Base-by-base conservation (phyloP, 2,329 filamentous ascomycete species). In the Pseudogymnoascus sp. region DNA sequence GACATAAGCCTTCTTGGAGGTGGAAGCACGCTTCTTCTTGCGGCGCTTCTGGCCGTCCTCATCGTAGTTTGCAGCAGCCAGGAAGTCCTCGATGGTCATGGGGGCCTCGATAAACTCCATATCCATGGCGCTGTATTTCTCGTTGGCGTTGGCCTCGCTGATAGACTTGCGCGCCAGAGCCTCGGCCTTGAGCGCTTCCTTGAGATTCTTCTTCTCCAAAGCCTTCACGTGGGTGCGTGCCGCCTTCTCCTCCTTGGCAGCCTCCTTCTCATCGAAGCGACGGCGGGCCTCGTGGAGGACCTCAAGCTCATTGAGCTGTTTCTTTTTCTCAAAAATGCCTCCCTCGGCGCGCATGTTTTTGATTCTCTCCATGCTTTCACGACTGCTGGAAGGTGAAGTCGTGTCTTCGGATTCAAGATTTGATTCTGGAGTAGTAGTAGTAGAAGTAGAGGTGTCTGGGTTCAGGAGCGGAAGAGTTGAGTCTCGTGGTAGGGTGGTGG, bases 191-290 rank as follows among this genome's bases (percentile, higher is more conserved):
- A 76, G 76, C 1, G 81, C 81, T 63, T 84, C 82, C 68, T 80
- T 84, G 67, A 75, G 78, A 61, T 83, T 80, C n/a, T 78, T 78
- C 54, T 83, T 82, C 69, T 86, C 83, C 36, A 80, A 78, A 63
- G 81, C 83, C 64, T 77, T 78, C 62, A 81, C 77, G 74, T 85
- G 79, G 66, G 85, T 81, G 11, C 80, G 79, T 14, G 81, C 83
- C 57, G 83, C 82, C 68, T 85, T 86, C 69, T 86, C 84, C 36
- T 86, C 80, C 72, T 87, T 86, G 60, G 75, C 75, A 14, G 77
- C 77, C 70, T 87, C 83, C 69, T 81, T 83, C 69, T 84, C 81
- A 68, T 85, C 79, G 64, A 86, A 87, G 68, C 82, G 84, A 67
- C 82, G 81, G 60, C 85, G 83, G 3, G 83, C 84, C 67, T 81